Evolutionary conservation across 495 filamentous ascomycete species (phyloP).

Genomic region (Sphaerosporella brunnea): DNA sequence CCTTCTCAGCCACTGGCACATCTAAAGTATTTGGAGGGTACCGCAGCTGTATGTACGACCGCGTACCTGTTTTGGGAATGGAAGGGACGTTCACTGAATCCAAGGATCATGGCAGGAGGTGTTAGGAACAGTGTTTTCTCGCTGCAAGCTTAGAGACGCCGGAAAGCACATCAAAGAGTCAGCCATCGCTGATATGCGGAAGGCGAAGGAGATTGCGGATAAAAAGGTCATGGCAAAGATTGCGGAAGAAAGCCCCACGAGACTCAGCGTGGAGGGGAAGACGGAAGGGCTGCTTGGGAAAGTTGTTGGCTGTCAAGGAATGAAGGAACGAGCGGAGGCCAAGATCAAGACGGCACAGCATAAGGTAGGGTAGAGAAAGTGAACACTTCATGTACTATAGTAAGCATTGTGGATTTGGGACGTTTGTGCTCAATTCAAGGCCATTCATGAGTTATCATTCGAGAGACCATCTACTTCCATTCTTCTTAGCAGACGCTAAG

Average conservation of each 20-base stretch:
- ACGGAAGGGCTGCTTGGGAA: constrained; percentile 17
- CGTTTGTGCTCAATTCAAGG: too few relatives aligned
- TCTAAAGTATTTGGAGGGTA: constrained; percentile 16
- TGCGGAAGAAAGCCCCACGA: constrained; percentile 11
- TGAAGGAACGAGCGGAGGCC: constrained; percentile 16
- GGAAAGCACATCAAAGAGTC: constrained; percentile 6
- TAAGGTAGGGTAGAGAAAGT: too few relatives aligned
- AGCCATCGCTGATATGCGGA: constrained; percentile 14
- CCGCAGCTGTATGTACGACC: constrained; percentile 5
- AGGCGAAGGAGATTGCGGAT: constrained; percentile 18
- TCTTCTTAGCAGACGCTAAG: too few relatives aligned
- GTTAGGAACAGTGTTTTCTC: constrained; percentile 12
- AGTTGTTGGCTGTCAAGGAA: constrained; percentile 18
- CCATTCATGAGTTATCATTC: too few relatives aligned
- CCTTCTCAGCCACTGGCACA: constrained; percentile 16
- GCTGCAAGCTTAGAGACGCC: constrained; percentile 8
- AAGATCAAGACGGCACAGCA: constrained; percentile 14
- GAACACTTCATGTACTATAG: too few relatives aligned
- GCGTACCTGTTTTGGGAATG: too few relatives aligned
- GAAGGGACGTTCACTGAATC: neutral
- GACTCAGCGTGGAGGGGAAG: constrained; percentile 13
- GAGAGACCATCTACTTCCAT: too few relatives aligned
- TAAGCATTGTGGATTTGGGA: too few relatives aligned
- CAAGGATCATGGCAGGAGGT: constrained; percentile 10
- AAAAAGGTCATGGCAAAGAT: constrained; percentile 7